phyloP scores from a whole-genome alignment of 257 asterid species.

The Lycium ferocissimum region DNA sequence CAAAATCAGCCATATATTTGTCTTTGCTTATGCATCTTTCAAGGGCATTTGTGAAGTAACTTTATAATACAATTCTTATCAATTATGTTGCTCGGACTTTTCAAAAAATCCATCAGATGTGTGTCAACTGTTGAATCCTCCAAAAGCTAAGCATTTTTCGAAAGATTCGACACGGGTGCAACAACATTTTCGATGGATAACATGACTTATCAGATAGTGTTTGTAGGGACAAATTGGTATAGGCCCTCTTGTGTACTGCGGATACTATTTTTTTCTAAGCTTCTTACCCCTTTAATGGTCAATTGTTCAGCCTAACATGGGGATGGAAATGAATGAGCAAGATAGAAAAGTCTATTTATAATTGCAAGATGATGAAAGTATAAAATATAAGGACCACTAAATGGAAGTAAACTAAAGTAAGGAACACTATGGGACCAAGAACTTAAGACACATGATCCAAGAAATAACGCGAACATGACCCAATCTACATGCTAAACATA shows the following conservation, averaged over 20 bases:
- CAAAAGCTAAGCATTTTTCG: neutral
- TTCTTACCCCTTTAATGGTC: neutral
- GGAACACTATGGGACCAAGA: constrained; percentile 70
- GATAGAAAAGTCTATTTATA: neutral
- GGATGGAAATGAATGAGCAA: neutral
- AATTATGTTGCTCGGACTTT: too few species aligned
- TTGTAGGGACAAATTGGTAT: neutral
- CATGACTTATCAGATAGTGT: neutral
- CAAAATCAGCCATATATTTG: neutral
- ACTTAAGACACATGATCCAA: constrained; percentile 88
- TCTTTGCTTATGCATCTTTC: neutral
- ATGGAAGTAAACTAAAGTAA: constrained; percentile 40
- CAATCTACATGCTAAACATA: constrained; percentile 21
- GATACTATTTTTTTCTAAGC: neutral
- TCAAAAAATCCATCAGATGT: too few species aligned
- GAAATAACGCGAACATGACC: constrained; percentile 36
- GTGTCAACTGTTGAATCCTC: neutral
- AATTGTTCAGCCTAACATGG: neutral
- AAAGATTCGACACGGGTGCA: neutral
- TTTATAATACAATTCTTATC: neutral
- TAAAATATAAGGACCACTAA: neutral
- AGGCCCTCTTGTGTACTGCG: neutral
- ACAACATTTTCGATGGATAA: neutral
- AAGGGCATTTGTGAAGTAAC: neutral
- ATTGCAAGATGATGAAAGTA: neutral